Base-by-base conservation (phyloP, 2,329 filamentous ascomycete species). In the Cytospora mali region DNA sequence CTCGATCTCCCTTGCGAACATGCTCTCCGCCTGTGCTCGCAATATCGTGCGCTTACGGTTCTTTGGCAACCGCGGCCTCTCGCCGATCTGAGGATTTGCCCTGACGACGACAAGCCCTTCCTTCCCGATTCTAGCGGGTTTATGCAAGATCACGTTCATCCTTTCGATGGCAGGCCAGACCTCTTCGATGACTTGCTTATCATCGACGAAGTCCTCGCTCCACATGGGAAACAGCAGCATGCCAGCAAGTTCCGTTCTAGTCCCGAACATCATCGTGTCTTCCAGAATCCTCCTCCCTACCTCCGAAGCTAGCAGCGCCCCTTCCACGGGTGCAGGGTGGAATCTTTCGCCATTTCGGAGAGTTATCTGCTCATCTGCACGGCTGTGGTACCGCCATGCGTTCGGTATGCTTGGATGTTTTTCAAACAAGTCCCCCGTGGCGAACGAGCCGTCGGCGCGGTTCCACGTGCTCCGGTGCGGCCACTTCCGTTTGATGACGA, bases 321-420 rank as follows among this genome's bases (percentile, higher is more conserved):
- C 81, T 70, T 90, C 88, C 3, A 89, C 71, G 0, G 84, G 82
- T 1, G 82, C 81, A 1, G 87, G 87, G 67, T 89, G 86, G 64
- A 90, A 88, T 67, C 90, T 90, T 75, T 89, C 89, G 2, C 88
- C 87, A 7, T 86, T 90, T 11, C 84, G 75, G 4, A 90, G 77
- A 0, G 83, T 84, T 39, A 90, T 79, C 58, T 86, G 86, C 3
- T 84, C 80, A 67, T 90, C 88, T 0, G 81, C 80, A 46, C 88
- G 77, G 1, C 83, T 85, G 58, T 87, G 80, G 68, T 89, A 89
- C 35, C 80, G 79, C 86, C 87, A 90, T 0, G 85, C 84, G 59
- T 82, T 74, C 0, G 73, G 62, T 9, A 84, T 82, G 0, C 66
- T 75, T 0, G 77, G 69, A 69, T 90, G 87, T 1, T 76, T 75